A percentile compares a stretch with the other conserved stretches of the same genome.
Evolutionary conservation across 2,329 filamentous ascomycete genomes (phyloP).

Genomic region (Geosmithia putterillii): DNA sequence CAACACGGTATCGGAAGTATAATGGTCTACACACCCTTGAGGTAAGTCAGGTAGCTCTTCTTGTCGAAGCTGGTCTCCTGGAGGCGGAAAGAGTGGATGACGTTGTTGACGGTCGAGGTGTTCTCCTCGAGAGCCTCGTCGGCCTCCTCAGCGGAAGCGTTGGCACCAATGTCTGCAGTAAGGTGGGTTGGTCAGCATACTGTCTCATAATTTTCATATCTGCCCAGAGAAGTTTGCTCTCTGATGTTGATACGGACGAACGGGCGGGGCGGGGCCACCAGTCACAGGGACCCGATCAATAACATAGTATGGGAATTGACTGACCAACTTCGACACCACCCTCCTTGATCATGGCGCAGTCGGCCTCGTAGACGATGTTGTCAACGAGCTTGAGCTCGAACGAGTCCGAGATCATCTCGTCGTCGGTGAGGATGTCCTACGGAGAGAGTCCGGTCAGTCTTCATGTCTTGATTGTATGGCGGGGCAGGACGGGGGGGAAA

Average conservation of each 20-base stretch:
- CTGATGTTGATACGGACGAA: no score
- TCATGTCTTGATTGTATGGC: conserved; percentile 2
- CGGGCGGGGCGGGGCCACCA: no score
- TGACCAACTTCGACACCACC: conserved; percentile 61
- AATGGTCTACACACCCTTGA: conserved; percentile 56
- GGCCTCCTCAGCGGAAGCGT: conserved; percentile 87
- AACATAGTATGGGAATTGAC: conserved; percentile 26
- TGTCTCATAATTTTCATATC: background rate
- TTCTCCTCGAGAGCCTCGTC: conserved; percentile 64
- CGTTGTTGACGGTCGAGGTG: conserved; percentile 73
- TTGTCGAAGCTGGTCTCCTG: conserved; percentile 72
- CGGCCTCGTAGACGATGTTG: conserved; percentile 73
- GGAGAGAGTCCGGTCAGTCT: conserved; percentile 14
- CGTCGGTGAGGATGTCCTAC: conserved; percentile 78
- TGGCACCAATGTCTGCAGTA: conserved; percentile 70
- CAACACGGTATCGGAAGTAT: background rate
- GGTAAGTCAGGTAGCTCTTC: conserved; percentile 70
- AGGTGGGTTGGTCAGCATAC: background rate
- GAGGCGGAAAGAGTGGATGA: conserved; percentile 86
- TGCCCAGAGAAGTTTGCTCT: no score
- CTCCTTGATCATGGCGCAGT: conserved; percentile 82
- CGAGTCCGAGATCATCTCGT: conserved; percentile 96
- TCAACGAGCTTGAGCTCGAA: conserved; percentile 74
- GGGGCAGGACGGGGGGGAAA: background rate
- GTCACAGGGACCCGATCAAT: no score